Conservation (phyloP, 1,284 basidiomycete genomes). For the Leucoagaricus sp. region DNA sequence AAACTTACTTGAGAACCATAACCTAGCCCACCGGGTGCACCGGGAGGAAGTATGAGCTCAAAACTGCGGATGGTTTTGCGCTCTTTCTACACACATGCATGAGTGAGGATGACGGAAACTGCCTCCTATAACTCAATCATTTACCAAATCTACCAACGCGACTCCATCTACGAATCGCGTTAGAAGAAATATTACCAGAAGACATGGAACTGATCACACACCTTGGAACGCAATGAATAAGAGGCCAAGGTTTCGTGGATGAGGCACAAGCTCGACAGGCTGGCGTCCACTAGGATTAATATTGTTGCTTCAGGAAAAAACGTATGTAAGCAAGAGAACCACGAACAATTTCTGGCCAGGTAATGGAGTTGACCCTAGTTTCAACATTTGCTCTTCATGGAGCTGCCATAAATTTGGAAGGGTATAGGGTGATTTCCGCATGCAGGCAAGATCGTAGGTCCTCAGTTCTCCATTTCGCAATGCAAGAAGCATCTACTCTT, state of each 20-base stretch:
- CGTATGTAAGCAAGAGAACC: neutral
- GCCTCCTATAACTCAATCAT: neutral
- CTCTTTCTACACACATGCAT: slow-evolving; percentile 44
- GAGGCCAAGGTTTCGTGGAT: slow-evolving; percentile 82
- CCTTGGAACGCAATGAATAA: slow-evolving; percentile 85
- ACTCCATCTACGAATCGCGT: slow-evolving; percentile 76
- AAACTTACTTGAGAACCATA: slow-evolving; percentile 48
- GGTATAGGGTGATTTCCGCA: slow-evolving; percentile 62
- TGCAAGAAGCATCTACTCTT: slow-evolving; percentile 56
- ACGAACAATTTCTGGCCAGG: slow-evolving; percentile 2
- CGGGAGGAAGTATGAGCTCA: slow-evolving; percentile 70
- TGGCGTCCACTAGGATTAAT: slow-evolving; percentile 35
- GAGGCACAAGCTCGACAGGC: slow-evolving; percentile 64
- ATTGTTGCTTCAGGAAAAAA: neutral
- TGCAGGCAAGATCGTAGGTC: slow-evolving; percentile 72
- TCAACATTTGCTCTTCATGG: slow-evolving; percentile 68
- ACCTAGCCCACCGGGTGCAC: slow-evolving; percentile 78
- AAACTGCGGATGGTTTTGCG: slow-evolving; percentile 64
- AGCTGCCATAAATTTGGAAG: slow-evolving; percentile 77
- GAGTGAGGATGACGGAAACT: neutral
- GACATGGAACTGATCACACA: slow-evolving; percentile 25
- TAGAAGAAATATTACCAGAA: neutral
- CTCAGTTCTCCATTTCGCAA: slow-evolving; percentile 59
- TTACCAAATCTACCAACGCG: slow-evolving; percentile 71
- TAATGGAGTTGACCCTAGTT: slow-evolving; percentile 52